These are phyloP conservation scores for Malassezia arunalokei DNA, from an alignment of 1,284 basidiomycete genomes.

Conservation along the genomic window DNA sequence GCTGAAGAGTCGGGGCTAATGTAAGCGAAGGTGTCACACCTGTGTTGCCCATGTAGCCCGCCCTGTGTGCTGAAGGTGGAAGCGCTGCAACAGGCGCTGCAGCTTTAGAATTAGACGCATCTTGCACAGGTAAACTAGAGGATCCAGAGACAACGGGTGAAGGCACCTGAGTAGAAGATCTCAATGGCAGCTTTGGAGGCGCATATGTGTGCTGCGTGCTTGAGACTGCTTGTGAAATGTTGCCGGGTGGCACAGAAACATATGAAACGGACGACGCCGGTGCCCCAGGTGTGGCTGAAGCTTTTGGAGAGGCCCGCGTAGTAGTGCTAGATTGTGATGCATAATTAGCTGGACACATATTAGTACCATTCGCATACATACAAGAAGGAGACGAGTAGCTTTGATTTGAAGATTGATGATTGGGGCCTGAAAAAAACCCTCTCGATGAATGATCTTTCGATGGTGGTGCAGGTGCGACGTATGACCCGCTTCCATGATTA, in stretches of 20 bases:
- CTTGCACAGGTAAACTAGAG: not conserved
- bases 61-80: not conserved
- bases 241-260: not conserved
- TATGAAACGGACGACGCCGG: not conserved
- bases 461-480: not conserved
- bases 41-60: not conserved
- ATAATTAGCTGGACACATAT: too few relatives aligned
- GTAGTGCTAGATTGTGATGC: not conserved
- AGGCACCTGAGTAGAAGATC: not conserved
- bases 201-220: not conserved
- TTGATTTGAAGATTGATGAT: too few relatives aligned
- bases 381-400: too few relatives aligned
- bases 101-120: not conserved
- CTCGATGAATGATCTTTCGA: not conserved
- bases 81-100: not conserved
- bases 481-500: not conserved
- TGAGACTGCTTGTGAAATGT: not conserved
- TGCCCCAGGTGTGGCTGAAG: not conserved
- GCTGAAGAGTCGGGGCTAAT: constrained; percentile 21
- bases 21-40: constrained; percentile 5
- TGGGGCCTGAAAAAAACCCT: not conserved
- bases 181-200: not conserved
- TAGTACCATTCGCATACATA: too few relatives aligned
- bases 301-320: not conserved
- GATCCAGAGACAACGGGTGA: not conserved